phyloP scores from a whole-genome alignment of 495 filamentous ascomycete genomes.

The Podospora pseudopauciseta region DNA sequence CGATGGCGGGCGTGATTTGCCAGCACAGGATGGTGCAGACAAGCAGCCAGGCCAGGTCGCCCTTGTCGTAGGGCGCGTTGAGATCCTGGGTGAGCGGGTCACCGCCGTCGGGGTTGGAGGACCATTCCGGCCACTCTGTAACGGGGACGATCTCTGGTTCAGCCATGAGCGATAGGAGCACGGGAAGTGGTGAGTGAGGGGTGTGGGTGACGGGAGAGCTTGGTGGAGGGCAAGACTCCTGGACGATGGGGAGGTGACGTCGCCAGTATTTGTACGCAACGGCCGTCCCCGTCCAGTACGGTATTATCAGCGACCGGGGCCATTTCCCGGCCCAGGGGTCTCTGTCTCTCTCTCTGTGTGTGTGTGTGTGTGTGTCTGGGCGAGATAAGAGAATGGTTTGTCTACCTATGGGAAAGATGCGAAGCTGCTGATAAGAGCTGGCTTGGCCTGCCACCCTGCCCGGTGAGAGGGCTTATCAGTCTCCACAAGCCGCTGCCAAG shows the following conservation, averaged over 20 bases:
- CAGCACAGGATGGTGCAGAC: slow-evolving; percentile 29
- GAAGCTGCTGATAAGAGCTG: slow-evolving; percentile 4
- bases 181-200: background rate
- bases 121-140: slow-evolving; percentile 23
- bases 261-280: slow-evolving; percentile 10
- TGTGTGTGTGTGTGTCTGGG: background rate
- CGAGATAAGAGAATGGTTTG: slow-evolving; percentile 4
- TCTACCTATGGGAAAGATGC: slow-evolving; percentile 1
- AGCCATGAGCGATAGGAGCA: background rate
- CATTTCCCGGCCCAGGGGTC: background rate
- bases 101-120: slow-evolving; percentile 20
- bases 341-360: background rate
- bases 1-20: slow-evolving; percentile 69
- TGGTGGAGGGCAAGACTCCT: background rate
- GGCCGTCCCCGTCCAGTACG: no score
- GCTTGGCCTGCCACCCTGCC: no score
- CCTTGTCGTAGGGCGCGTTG: slow-evolving; percentile 22
- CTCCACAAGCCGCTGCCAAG: slow-evolving; percentile 6
- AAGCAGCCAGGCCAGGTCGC: slow-evolving; percentile 20
- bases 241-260: background rate
- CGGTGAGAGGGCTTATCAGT: slow-evolving; percentile 1
- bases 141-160: slow-evolving; percentile 18
- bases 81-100: slow-evolving; percentile 21
- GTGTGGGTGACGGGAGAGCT: background rate
- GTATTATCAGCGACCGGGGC: no score